phyloP scores from a whole-genome alignment of 306 rosid species.

The Rosa multiflora region DNA sequence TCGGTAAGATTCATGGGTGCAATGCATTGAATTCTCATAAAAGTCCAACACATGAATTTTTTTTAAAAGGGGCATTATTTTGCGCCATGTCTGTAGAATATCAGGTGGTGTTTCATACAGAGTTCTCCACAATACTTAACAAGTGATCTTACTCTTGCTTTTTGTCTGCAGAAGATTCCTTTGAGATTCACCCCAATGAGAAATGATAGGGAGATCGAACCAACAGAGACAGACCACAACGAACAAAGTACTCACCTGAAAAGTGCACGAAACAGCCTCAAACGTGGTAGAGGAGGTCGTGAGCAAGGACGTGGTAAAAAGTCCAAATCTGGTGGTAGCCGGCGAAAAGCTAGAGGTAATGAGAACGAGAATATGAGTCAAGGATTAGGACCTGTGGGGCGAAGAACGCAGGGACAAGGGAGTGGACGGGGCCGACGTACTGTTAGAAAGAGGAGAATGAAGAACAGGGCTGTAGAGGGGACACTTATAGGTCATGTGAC shows the following conservation, averaged over 20 bases:
- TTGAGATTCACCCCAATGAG: conserved; percentile 53
- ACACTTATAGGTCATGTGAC: conserved; percentile 39
- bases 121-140: neutral
- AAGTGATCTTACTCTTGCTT: neutral
- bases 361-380: conserved; percentile 48
- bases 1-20: neutral
- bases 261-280: conserved; percentile 50
- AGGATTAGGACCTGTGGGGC: conserved; percentile 54
- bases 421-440: conserved; percentile 92
- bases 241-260: conserved; percentile 42
- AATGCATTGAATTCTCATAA: neutral
- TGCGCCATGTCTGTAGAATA: neutral
- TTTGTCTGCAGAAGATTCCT: conserved; percentile 58
- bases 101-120: neutral
- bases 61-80: neutral
- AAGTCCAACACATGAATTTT: neutral
- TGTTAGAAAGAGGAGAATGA: conserved; percentile 74
- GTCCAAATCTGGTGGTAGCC: conserved; percentile 44
- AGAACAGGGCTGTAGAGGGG: conserved; percentile 66
- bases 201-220: conserved; percentile 51
- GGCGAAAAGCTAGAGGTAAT: conserved; percentile 40
- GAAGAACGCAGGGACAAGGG: conserved; percentile 53
- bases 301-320: conserved; percentile 72
- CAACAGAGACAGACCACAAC: conserved; percentile 39
- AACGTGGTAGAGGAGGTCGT: conserved; percentile 67